phyloP scores from a whole-genome alignment of 2,329 filamentous ascomycete species.

The Helicocarpus griseus region DNA sequence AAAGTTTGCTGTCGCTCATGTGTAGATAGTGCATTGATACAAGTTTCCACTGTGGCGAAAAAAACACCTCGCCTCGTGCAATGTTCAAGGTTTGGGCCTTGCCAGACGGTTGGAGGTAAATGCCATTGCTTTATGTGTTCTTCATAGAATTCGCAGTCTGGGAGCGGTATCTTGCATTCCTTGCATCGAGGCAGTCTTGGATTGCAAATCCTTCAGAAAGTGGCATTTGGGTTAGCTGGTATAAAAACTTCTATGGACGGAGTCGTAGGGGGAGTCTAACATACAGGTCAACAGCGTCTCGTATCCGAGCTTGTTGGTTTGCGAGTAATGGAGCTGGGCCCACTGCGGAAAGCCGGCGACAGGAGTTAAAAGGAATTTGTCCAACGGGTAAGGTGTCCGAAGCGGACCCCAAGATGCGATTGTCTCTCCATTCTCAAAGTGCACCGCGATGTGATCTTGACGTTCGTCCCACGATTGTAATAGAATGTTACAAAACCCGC shows the following conservation, averaged over 20 bases:
- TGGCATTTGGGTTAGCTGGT: background rate
- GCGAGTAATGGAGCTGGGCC: conserved; percentile 4
- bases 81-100: conserved; percentile 6
- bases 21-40: background rate
- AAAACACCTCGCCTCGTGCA: conserved; percentile 4
- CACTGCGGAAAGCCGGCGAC: conserved; percentile 7
- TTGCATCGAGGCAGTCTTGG: background rate
- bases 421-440: conserved; percentile 9
- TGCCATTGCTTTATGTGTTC: conserved; percentile 9
- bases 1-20: background rate
- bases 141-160: background rate
- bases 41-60: conserved; percentile 2
- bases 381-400: conserved; percentile 7
- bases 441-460: conserved; percentile 10
- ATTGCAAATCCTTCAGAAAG: background rate
- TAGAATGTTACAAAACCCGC: conserved; percentile 10
- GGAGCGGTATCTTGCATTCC: conserved; percentile 5
- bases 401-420: conserved; percentile 12
- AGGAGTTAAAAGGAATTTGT: conserved; percentile 6
- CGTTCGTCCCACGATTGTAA: conserved; percentile 11
- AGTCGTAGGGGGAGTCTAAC: background rate
- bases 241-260: background rate
- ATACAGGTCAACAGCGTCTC: conserved; percentile 5
- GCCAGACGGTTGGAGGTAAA: conserved; percentile 5
- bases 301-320: conserved; percentile 6